Evolutionary conservation across 805 yeast genomes (phyloP).

Genomic region (Schizosaccharomyces pombe): DNA sequence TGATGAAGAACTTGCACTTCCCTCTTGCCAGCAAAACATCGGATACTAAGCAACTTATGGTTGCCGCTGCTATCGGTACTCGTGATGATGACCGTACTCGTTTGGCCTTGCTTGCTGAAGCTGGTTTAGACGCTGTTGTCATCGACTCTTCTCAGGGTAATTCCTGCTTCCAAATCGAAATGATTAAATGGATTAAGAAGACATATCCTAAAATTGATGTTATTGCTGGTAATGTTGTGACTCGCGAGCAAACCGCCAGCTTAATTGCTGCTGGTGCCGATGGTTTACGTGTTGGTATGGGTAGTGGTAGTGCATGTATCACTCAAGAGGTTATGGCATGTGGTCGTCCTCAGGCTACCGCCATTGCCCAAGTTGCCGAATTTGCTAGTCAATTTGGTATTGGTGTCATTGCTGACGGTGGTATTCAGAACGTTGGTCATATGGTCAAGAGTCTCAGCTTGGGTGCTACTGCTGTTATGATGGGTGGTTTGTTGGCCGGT

Average conservation of each 20-base stretch:
- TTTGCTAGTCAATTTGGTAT: conserved; percentile 90
- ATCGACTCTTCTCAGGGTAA: conserved; percentile 95
- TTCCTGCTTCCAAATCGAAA: conserved; percentile 78
- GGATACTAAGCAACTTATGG: conserved; percentile 78
- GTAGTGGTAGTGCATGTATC: conserved; percentile 96
- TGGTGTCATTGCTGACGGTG: conserved; percentile 98
- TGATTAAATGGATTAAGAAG: conserved; percentile 76
- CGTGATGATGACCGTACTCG: conserved; percentile 71
- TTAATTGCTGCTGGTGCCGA: conserved; percentile 91
- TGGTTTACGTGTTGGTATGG: conserved; percentile 97
- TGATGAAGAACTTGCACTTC: conserved; percentile 81
- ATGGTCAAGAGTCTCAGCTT: conserved; percentile 87
- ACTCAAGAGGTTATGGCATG: conserved; percentile 99
- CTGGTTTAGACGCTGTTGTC: conserved; percentile 91
- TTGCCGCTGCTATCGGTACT: conserved; percentile 98
- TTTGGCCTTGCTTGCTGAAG: conserved; percentile 61
- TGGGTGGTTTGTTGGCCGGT: conserved; percentile 99
- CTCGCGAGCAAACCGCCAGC: conserved; percentile 95
- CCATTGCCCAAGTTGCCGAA: conserved; percentile 81
- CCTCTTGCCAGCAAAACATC: conserved; percentile 89
- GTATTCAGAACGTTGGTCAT: conserved; percentile 96
- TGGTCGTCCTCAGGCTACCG: conserved; percentile 99
- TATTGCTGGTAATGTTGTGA: conserved; percentile 94
- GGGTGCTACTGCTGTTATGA: conserved; percentile 95
- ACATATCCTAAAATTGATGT: conserved; percentile 62